Percentiles rank a stretch among this genome's conserved stretches.
Conservation (phyloP, 345 rosid species). For the Alliaria petiolata region DNA sequence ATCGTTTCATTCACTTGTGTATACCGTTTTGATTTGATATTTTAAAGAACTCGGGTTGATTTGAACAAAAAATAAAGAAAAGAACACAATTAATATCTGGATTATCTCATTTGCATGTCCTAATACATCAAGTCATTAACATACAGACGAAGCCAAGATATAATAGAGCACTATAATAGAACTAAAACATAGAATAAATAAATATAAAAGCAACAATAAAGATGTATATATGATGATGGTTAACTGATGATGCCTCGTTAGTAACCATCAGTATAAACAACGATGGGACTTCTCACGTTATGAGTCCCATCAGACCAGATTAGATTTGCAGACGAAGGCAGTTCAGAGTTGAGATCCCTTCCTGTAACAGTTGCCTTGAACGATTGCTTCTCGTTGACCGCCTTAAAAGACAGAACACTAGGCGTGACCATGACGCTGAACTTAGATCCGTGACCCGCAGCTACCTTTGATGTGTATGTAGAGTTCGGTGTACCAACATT, state of each 20-base stretch:
- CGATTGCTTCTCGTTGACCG: slow-evolving; percentile 36
- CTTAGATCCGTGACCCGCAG: neutral
- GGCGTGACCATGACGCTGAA: slow-evolving; percentile 38
- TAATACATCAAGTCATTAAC: neutral
- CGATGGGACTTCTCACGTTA: slow-evolving; percentile 32
- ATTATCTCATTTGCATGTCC: neutral
- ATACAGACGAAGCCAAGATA: neutral
- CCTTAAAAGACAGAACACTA: slow-evolving; percentile 33
- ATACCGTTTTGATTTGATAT: neutral
- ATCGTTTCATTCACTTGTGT: neutral
- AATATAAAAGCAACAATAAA: neutral
- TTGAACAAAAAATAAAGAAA: neutral
- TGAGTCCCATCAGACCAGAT: slow-evolving; percentile 38
- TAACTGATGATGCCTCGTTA: neutral
- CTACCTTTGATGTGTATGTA: slow-evolving; percentile 37
- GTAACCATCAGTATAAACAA: neutral
- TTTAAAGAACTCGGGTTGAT: neutral
- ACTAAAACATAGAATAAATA: neutral
- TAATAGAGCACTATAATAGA: neutral
- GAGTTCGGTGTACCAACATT: slow-evolving; percentile 47
- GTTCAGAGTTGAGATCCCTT: neutral
- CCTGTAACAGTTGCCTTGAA: slow-evolving; percentile 37
- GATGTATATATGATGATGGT: neutral
- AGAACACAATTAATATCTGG: neutral
- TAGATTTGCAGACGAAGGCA: slow-evolving; percentile 23